Evolutionary conservation across 1,284 basidiomycete species (phyloP), one percentile per base, ranked within the genome.

Genomic region (Marasmius sp.): DNA sequence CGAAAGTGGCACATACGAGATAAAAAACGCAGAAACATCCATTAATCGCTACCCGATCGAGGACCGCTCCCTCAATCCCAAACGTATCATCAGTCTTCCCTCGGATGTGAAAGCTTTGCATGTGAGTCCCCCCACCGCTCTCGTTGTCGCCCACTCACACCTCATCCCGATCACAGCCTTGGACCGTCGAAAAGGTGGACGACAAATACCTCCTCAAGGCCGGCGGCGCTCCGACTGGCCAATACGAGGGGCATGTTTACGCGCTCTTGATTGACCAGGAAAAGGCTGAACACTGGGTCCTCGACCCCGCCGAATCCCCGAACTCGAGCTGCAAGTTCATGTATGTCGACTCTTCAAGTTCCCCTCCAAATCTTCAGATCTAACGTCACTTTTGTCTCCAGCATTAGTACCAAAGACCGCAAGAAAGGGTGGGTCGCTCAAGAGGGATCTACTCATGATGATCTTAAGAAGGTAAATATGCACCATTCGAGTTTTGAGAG

Each of bases 391-490:
- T n/a, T 38, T 14, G 5, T 27, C 18, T 39, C 18, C 38, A 45
- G 50, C 38, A 59, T 20, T 8, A 20, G n/a, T 12, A 53, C 27
- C n/a, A n/a, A 41, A 6, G 41, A 53, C 20, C 34, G n/a, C n/a
- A 16, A 16, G 5, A 18, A 57, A 34, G 27, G 56, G 45, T 60
- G 58, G 58, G 18, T 54, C 54, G 58, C 49, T 54, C 58, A 49
- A 4, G 54, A 56, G 27, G 39, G 18, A 33, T 12, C 39, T 41
- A 33, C 33, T 22, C 22, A 11, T 16, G 18, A 60, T 27, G 27
- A 27, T 27, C 27, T 27, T 5, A 27, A 27, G 5, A 2, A 27
- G 58, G 50, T 49, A 18, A 49, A 27, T 12, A 20, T 20, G 18
- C 3, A 49, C 18, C 27, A 14, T 14, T 45, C 43, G 43, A 49